phyloP scores from a whole-genome alignment of 1,139 yeast genomes.

The Schizosaccharomyces versatilis region DNA sequence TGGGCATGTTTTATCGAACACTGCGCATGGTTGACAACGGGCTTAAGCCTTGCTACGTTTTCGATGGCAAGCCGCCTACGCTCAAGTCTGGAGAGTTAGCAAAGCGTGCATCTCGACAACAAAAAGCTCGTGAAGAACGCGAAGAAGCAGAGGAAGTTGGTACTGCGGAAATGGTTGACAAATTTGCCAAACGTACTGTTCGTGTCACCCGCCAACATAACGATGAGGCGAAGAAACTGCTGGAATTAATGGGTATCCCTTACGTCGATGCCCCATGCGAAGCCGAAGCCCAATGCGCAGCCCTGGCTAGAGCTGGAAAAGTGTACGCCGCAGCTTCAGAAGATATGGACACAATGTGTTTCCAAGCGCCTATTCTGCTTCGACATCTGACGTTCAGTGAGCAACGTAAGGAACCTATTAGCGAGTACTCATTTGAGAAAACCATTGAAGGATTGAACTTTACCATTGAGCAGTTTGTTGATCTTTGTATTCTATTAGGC shows the following conservation, averaged over 20 bases:
- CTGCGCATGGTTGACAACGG: constrained; percentile 74
- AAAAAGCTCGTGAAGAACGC: constrained; percentile 57
- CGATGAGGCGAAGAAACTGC: constrained; percentile 68
- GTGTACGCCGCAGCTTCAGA: constrained; percentile 91
- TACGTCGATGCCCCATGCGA: constrained; percentile 86
- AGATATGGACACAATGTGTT: constrained; percentile 95
- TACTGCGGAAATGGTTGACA: constrained; percentile 49
- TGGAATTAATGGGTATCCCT: constrained; percentile 85
- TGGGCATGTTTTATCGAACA: constrained; percentile 90
- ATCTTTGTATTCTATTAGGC: constrained; percentile 76
- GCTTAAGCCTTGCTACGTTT: constrained; percentile 84
- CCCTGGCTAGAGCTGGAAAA: constrained; percentile 54
- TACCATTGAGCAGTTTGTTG: constrained; percentile 56
- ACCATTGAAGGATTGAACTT: constrained; percentile 60
- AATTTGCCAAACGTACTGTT: constrained; percentile 70
- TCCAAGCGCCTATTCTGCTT: constrained; percentile 59
- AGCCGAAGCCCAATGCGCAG: constrained; percentile 98
- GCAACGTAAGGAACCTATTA: constrained; percentile 77
- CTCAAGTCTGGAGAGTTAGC: constrained; percentile 82
- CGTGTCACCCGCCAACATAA: constrained; percentile 74
- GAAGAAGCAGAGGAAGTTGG: constrained; percentile 62
- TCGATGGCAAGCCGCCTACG: constrained; percentile 89
- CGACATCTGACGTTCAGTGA: constrained; percentile 87
- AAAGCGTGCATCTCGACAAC: constrained; percentile 58
- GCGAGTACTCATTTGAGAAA: constrained; percentile 48